Conservation (phyloP, 495 filamentous ascomycete species). For the Hyphodiscus hymeniophilus region DNA sequence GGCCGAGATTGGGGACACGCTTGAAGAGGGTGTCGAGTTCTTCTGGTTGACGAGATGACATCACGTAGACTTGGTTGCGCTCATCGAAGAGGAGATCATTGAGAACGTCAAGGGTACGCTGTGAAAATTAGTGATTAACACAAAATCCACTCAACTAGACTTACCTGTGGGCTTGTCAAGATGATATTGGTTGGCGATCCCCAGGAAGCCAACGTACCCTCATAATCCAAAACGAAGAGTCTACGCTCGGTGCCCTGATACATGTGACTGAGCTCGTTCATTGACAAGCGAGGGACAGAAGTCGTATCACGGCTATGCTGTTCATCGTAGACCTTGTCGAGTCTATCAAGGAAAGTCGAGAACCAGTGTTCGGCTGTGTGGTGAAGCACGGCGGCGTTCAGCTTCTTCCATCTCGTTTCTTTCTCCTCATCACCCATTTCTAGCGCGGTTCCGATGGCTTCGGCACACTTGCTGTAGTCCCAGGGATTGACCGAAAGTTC, state of each 20-base stretch:
- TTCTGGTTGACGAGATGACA: conserved; percentile 77
- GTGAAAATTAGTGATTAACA: conserved; percentile 10
- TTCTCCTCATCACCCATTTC: conserved; percentile 69
- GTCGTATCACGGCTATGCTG: conserved; percentile 75
- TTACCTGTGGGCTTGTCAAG: conserved; percentile 66
- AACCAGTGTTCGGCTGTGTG: conserved; percentile 83
- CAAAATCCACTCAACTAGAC: conserved; percentile 1
- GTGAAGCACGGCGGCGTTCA: conserved; percentile 66
- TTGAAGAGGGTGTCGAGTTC: conserved; percentile 82
- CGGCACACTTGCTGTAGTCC: conserved; percentile 79
- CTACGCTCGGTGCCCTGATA: conserved; percentile 58
- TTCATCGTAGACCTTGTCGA: conserved; percentile 68
- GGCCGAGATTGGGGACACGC: conserved; percentile 64
- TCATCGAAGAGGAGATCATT: conserved; percentile 71
- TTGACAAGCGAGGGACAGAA: conserved; percentile 73
- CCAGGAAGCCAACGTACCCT: conserved; percentile 82
- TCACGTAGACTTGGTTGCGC: conserved; percentile 82
- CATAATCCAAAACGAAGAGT: conserved; percentile 85
- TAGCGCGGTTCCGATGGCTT: conserved; percentile 72
- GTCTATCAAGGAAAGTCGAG: conserved; percentile 55
- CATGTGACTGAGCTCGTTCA: conserved; percentile 48
- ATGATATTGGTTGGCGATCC: conserved; percentile 73
- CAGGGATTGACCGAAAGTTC: conserved; percentile 85
- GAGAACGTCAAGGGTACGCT: conserved; percentile 68
- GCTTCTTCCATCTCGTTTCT: conserved; percentile 58